Conservation (phyloP, 495 filamentous ascomycete genomes). For the Thozetella sp. region DNA sequence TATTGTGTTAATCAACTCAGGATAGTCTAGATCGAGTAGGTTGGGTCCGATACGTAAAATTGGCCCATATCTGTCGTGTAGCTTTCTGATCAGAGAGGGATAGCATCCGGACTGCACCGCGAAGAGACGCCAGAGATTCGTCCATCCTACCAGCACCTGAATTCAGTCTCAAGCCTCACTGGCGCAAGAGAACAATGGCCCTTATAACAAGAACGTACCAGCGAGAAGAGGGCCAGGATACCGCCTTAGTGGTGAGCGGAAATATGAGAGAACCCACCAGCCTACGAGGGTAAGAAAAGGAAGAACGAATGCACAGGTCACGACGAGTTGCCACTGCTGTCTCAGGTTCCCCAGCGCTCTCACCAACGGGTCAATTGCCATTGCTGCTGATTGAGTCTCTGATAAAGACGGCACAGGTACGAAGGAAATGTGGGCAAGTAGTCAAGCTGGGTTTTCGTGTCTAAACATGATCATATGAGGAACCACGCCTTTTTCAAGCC, state of each 20-base stretch:
- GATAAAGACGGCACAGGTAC: too few species aligned
- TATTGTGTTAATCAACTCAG: slow-evolving; percentile 29
- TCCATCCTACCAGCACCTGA: slow-evolving; percentile 25
- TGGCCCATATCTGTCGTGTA: slow-evolving; percentile 50
- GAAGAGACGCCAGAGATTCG: slow-evolving; percentile 38
- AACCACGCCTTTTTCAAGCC: too few species aligned
- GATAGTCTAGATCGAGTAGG: slow-evolving; percentile 44
- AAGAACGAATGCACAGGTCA: too few species aligned
- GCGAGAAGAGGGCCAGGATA: slow-evolving; percentile 17
- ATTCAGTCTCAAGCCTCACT: neutral
- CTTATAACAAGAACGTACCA: slow-evolving; percentile 9
- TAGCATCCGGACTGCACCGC: slow-evolving; percentile 24
- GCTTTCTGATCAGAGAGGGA: slow-evolving; percentile 18
- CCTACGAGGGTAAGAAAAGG: neutral
- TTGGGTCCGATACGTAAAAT: slow-evolving; percentile 58
- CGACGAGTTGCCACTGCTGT: too few species aligned
- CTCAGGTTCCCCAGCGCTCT: too few species aligned
- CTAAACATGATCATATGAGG: too few species aligned
- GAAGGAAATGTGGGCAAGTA: too few species aligned
- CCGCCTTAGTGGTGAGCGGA: slow-evolving; percentile 6
- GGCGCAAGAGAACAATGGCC: neutral
- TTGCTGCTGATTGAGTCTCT: too few species aligned
- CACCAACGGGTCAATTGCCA: too few species aligned
- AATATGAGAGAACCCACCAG: slow-evolving; percentile 4
- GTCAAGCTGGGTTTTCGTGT: too few species aligned